A percentile compares a stretch with the other conserved stretches of the same genome.
phyloP scores from a whole-genome alignment of 371 early-diverging fungal genomes.

The Mucor racemosus region DNA sequence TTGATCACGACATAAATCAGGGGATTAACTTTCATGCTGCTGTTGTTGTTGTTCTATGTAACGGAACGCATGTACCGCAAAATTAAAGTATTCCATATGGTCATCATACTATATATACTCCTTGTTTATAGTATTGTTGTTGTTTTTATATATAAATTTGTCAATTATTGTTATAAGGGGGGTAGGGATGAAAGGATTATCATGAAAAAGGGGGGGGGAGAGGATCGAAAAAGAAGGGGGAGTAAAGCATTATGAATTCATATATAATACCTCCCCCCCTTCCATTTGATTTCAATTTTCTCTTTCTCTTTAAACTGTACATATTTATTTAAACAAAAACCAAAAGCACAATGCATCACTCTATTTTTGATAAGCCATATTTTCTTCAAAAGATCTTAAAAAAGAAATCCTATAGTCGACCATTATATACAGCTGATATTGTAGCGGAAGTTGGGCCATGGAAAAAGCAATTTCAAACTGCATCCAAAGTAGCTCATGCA shows the following conservation, averaged over 20 bases:
- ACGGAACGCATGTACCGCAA: background rate
- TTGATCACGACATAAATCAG: background rate
- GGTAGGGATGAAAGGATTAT: background rate
- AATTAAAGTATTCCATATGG: background rate
- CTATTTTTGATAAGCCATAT: conserved; percentile 25
- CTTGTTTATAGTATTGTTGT: background rate
- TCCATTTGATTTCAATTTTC: conserved; percentile 2
- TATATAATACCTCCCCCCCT: conserved; percentile 6
- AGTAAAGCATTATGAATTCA: background rate
- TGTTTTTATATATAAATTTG: conserved; percentile 5
- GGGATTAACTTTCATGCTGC: background rate
- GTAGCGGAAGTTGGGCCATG: conserved; percentile 9
- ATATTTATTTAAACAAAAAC: background rate
- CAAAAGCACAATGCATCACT: conserved; percentile 5
- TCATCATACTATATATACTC: background rate
- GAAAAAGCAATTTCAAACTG: conserved; percentile 17
- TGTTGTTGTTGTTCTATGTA: background rate
- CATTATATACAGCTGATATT: conserved; percentile 24
- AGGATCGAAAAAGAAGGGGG: conserved; percentile 5
- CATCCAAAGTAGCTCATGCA: conserved; percentile 12
- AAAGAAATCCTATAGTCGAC: conserved; percentile 24
- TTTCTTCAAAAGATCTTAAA: conserved; percentile 30
- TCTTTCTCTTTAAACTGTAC: background rate
- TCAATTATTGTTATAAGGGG: background rate
- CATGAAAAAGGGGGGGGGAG: background rate